phyloP scores from a whole-genome alignment of 2,329 filamentous ascomycete genomes.

The Aspergillus sp. region DNA sequence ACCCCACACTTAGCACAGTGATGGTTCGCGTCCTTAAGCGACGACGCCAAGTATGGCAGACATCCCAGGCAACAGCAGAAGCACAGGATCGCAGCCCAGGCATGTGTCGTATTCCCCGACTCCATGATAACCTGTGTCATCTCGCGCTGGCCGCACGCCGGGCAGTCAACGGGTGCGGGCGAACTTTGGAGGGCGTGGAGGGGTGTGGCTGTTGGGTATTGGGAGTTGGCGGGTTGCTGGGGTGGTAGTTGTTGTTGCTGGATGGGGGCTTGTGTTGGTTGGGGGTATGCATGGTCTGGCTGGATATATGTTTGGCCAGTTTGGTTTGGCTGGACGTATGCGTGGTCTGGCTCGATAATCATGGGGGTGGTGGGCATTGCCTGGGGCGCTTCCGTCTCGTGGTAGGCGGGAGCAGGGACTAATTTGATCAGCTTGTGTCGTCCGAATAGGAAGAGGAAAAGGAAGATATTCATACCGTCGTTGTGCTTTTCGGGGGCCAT shows the following conservation, averaged over 20 bases:
- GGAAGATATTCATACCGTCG: too few relatives aligned
- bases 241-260: not conserved
- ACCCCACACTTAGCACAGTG: slow-evolving; percentile 42
- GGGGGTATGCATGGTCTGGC: not conserved
- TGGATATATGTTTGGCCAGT: not conserved
- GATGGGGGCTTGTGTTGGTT: not conserved
- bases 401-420: too few relatives aligned
- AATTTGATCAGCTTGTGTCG: too few relatives aligned
- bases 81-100: slow-evolving; percentile 42
- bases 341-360: not conserved
- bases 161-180: slow-evolving; percentile 43
- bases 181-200: slow-evolving; percentile 21
- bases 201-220: slow-evolving; percentile 18
- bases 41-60: slow-evolving; percentile 43
- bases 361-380: not conserved
- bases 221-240: slow-evolving; percentile 2
- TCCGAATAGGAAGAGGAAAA: too few relatives aligned
- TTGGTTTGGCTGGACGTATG: not conserved
- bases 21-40: slow-evolving; percentile 45
- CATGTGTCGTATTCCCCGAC: slow-evolving; percentile 25
- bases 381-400: not conserved
- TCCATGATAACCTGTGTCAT: slow-evolving; percentile 19
- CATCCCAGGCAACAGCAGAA: slow-evolving; percentile 40
- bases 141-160: slow-evolving; percentile 37
- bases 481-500: too few relatives aligned